Conservation (phyloP, 2,329 filamentous ascomycete species). For the Knoxdaviesia proteae region DNA sequence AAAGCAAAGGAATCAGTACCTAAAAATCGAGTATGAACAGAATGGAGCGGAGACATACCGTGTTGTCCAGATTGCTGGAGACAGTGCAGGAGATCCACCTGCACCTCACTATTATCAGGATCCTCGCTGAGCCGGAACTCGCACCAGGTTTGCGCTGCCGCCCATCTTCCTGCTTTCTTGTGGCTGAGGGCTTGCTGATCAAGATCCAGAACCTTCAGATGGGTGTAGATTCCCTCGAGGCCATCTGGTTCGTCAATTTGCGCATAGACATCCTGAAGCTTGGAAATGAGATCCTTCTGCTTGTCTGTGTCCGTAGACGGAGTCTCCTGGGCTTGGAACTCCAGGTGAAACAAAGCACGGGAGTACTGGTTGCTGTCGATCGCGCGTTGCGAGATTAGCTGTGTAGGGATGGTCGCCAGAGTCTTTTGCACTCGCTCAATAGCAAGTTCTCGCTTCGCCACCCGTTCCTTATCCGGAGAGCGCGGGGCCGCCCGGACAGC, state of each 20-base stretch:
- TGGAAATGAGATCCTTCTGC: constrained; percentile 35
- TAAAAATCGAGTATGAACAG: no score
- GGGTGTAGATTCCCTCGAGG: constrained; percentile 79
- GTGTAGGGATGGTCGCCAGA: constrained; percentile 44
- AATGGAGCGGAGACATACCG: constrained; percentile 27
- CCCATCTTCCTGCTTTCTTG: constrained; percentile 81
- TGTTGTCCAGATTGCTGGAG: constrained; percentile 91
- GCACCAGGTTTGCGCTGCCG: constrained; percentile 93
- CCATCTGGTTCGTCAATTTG: constrained; percentile 97
- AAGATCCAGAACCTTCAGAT: constrained; percentile 69
- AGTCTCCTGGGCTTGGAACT: constrained; percentile 53
- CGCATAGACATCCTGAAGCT: constrained; percentile 81
- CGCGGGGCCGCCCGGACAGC: constrained; percentile 20
- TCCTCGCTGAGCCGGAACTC: constrained; percentile 69
- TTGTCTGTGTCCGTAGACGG: constrained; percentile 22
- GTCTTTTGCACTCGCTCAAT: constrained; percentile 26
- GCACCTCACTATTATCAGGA: constrained; percentile 55
- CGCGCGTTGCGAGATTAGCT: constrained; percentile 60
- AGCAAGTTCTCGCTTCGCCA: constrained; percentile 21
- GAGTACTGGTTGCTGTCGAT: constrained; percentile 90
- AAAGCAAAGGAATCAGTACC: not conserved
- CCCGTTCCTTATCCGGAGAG: constrained; percentile 15
- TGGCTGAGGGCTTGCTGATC: constrained; percentile 88
- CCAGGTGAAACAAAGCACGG: constrained; percentile 80
- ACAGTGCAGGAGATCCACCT: constrained; percentile 69